These are phyloP conservation scores for Neopestalotiopsis sp. DNA, from an alignment of 2,329 filamentous ascomycete species.

Conservation along the genomic window DNA sequence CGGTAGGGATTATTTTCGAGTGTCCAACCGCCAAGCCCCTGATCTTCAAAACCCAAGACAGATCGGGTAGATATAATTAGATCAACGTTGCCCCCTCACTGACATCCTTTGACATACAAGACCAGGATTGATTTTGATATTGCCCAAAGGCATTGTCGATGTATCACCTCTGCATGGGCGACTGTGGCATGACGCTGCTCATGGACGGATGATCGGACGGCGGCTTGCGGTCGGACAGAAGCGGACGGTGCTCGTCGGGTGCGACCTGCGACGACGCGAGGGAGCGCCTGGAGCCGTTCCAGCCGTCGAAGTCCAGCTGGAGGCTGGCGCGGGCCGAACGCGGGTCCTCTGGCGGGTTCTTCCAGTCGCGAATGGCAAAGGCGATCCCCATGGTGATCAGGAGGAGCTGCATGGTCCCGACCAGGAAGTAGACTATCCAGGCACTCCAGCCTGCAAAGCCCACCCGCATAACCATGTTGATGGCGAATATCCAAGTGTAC, in stretches of 20 bases:
- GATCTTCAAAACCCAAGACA: too few relatives aligned
- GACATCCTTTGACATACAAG: too few relatives aligned
- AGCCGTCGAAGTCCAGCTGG: constrained; percentile 20
- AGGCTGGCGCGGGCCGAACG: constrained; percentile 6
- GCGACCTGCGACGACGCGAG: constrained; percentile 19
- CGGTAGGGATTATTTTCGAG: too few relatives aligned
- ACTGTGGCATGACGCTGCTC: constrained; percentile 1
- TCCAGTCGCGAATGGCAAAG: constrained; percentile 24
- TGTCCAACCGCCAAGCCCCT: too few relatives aligned
- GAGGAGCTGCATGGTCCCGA: constrained; percentile 28
- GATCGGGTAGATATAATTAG: too few relatives aligned
- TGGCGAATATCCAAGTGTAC: constrained; percentile 34
- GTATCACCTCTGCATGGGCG: background rate
- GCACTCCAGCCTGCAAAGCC: constrained; percentile 27
- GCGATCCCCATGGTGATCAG: constrained; percentile 25
- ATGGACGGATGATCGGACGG: constrained; percentile 1
- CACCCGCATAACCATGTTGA: constrained; percentile 26
- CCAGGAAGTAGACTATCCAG: constrained; percentile 29
- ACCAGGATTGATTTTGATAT: background rate
- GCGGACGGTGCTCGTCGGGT: constrained; percentile 19
- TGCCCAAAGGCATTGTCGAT: background rate
- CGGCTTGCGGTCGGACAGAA: constrained; percentile 7
- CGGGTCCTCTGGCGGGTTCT: constrained; percentile 15
- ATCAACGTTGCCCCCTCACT: too few relatives aligned
- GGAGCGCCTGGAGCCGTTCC: constrained; percentile 17